Percentiles rank a stretch among this genome's conserved stretches.
Conservation (phyloP, 2,329 filamentous ascomycete genomes). For the Daldinia sp. region DNA sequence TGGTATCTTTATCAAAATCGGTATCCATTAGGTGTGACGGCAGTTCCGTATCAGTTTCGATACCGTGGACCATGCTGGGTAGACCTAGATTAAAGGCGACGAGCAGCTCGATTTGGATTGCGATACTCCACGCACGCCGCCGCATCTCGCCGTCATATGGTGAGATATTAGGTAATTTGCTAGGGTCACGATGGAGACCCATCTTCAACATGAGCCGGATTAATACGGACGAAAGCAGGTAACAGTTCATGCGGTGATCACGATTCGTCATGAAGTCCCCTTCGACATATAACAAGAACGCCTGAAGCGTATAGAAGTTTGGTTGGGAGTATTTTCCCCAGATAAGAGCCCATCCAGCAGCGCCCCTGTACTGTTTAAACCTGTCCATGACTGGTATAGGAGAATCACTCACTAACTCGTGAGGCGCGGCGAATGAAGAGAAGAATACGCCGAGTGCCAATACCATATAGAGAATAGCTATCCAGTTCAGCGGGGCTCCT, state of each 20-base stretch:
- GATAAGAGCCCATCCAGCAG: conserved; percentile 61
- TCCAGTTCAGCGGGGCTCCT: conserved; percentile 53
- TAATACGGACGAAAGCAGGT: conserved; percentile 59
- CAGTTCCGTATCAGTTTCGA: conserved; percentile 68
- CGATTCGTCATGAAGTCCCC: conserved; percentile 61
- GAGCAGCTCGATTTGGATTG: conserved; percentile 67
- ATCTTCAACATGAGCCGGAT: conserved; percentile 66
- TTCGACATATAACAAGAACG: conserved; percentile 62
- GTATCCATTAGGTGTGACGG: conserved; percentile 71
- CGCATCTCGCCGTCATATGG: conserved; percentile 64
- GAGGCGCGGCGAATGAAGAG: conserved; percentile 54
- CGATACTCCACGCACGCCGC: conserved; percentile 61
- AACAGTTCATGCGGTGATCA: conserved; percentile 61
- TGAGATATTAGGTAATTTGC: conserved; percentile 58
- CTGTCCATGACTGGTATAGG: conserved; percentile 53
- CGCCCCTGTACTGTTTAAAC: conserved; percentile 58
- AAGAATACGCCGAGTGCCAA: conserved; percentile 55
- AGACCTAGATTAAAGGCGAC: conserved; percentile 74
- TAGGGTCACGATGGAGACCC: conserved; percentile 66
- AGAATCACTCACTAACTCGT: conserved; percentile 55
- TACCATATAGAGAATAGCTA: conserved; percentile 61
- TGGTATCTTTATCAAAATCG: conserved; percentile 66
- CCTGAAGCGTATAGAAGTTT: conserved; percentile 57
- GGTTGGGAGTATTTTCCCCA: conserved; percentile 61
- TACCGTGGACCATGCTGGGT: conserved; percentile 69